phyloP scores from a whole-genome alignment of 345 rosid genomes.

The Xanthoceras sorbifolium region DNA sequence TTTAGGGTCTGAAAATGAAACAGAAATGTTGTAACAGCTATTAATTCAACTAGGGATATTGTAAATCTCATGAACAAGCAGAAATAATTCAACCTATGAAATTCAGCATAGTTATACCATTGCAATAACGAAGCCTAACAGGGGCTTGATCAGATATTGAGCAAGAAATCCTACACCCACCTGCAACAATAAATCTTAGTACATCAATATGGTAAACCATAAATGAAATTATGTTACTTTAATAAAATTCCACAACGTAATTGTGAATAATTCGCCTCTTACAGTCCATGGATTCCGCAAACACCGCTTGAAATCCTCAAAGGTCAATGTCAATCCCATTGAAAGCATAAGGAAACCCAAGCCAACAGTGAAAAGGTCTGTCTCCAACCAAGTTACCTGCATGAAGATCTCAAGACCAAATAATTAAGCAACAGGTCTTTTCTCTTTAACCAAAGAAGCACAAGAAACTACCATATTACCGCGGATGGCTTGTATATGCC shows the following conservation, averaged over 20 bases:
- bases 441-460: slow-evolving; percentile 10
- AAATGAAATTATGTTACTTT: background rate
- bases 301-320: slow-evolving; percentile 89
- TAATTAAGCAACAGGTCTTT: slow-evolving; percentile 15
- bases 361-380: slow-evolving; percentile 83
- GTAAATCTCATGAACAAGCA: background rate
- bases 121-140: slow-evolving; percentile 79
- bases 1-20: slow-evolving; percentile 60
- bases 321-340: slow-evolving; percentile 93
- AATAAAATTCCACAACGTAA: slow-evolving; percentile 7
- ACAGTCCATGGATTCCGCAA: slow-evolving; percentile 98
- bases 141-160: slow-evolving; percentile 83
- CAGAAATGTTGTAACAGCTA: slow-evolving; percentile 25
- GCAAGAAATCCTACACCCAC: slow-evolving; percentile 97
- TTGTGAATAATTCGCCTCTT: slow-evolving; percentile 33
- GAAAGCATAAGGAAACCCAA: slow-evolving; percentile 98
- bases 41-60: slow-evolving; percentile 2
- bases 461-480: slow-evolving; percentile 40
- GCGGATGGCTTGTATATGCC: slow-evolving; percentile 92
- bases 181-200: slow-evolving; percentile 47
- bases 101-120: slow-evolving; percentile 49
- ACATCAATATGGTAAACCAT: slow-evolving; percentile 17
- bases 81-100: slow-evolving; percentile 12
- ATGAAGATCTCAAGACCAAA: slow-evolving; percentile 18
- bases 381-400: slow-evolving; percentile 94